A percentile compares a stretch with the other conserved stretches of the same genome.
These are phyloP conservation scores for Cercis canadensis DNA, from an alignment of 306 rosid species.

Conservation along the genomic window DNA sequence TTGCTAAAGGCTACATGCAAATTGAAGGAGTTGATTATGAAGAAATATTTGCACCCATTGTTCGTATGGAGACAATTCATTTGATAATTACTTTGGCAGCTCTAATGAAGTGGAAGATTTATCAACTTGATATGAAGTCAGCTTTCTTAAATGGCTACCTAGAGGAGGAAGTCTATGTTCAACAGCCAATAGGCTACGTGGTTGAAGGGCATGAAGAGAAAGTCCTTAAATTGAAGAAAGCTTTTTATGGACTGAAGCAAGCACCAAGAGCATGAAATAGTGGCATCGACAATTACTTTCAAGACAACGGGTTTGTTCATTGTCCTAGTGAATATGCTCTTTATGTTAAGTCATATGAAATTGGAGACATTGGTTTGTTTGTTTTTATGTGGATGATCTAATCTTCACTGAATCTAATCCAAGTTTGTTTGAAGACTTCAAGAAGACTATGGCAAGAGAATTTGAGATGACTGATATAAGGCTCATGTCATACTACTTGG, in stretches of 20 bases:
- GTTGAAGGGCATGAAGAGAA: neutral
- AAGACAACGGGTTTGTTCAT: neutral
- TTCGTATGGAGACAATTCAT: neutral
- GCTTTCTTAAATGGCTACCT: no score
- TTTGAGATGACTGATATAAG: no score
- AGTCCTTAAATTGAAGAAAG: neutral
- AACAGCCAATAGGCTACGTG: neutral
- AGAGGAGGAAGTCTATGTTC: neutral
- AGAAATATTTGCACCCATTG: no score
- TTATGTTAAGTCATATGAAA: neutral
- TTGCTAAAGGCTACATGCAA: neutral
- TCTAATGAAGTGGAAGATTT: no score
- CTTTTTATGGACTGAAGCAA: neutral
- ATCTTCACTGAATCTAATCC: neutral
- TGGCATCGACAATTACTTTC: neutral
- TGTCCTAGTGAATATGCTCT: conserved; percentile 1
- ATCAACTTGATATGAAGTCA: no score
- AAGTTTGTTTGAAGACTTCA: neutral
- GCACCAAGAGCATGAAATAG: conserved; percentile 2
- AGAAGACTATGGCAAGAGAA: neutral
- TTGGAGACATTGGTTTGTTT: neutral
- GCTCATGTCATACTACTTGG: no score
- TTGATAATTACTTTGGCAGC: no score
- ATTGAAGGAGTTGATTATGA: neutral
- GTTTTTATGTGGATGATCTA: neutral